A percentile compares a stretch with the other conserved stretches of the same genome.
phyloP scores from a whole-genome alignment of 2,329 filamentous ascomycete species.

The Aspergillus sp. region DNA sequence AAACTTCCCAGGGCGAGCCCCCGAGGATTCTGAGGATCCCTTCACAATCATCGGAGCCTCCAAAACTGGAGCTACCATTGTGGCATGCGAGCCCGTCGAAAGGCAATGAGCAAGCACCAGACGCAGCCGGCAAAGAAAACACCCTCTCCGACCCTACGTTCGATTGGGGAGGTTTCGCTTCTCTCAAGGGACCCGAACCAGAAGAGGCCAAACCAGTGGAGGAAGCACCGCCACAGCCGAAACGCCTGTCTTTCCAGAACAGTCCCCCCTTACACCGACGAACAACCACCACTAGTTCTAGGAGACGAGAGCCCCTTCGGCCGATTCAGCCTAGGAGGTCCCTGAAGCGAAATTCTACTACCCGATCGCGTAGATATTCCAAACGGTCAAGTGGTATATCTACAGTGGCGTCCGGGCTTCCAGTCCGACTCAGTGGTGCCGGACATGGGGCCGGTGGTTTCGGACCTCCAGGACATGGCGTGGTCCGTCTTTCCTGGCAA shows the following conservation, averaged over 20 bases:
- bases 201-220: slow-evolving; percentile 26
- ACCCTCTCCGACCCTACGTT: slow-evolving; percentile 32
- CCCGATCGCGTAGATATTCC: slow-evolving; percentile 39
- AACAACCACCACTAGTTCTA: slow-evolving; percentile 32
- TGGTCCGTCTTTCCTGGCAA: slow-evolving; percentile 42
- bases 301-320: slow-evolving; percentile 38
- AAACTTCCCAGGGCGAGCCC: slow-evolving; percentile 22
- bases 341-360: slow-evolving; percentile 38
- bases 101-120: slow-evolving; percentile 21
- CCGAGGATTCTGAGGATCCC: slow-evolving; percentile 27
- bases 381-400: slow-evolving; percentile 44
- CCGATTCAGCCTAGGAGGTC: slow-evolving; percentile 38
- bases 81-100: slow-evolving; percentile 35
- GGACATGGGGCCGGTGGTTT: slow-evolving; percentile 46
- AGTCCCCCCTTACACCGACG: slow-evolving; percentile 33
- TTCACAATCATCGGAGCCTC: slow-evolving; percentile 32
- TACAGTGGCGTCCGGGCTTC: slow-evolving; percentile 39
- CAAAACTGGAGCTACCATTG: slow-evolving; percentile 38
- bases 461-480: slow-evolving; percentile 38
- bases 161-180: slow-evolving; percentile 31
- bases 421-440: slow-evolving; percentile 44
- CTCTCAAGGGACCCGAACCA: slow-evolving; percentile 24
- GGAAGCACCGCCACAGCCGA: slow-evolving; percentile 26
- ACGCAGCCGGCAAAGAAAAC: slow-evolving; percentile 27
- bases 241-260: slow-evolving; percentile 32